phyloP scores from a whole-genome alignment of 2,329 filamentous ascomycete species.

The Hymenoscyphus salicellus region DNA sequence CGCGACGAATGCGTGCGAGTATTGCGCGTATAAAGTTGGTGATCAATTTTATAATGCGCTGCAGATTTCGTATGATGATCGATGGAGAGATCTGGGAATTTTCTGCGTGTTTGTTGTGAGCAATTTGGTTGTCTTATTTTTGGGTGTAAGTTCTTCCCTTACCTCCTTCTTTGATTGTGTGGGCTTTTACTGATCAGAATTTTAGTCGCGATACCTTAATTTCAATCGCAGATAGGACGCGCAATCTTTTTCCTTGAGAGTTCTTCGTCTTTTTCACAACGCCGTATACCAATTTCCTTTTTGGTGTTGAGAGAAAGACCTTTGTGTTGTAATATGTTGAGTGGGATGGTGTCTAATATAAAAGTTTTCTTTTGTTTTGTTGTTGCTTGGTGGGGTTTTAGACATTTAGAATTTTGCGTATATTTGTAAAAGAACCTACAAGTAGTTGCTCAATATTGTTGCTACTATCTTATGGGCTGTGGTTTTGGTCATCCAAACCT shows the following conservation, averaged over 20 bases:
- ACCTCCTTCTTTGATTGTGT: neutral
- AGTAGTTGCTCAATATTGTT: too few relatives aligned
- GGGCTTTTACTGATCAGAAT: conserved; percentile 13
- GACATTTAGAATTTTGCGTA: too few relatives aligned
- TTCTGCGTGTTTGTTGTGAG: conserved; percentile 71
- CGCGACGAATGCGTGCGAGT: conserved; percentile 65
- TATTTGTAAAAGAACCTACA: too few relatives aligned
- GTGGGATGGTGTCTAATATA: neutral
- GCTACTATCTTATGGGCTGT: too few relatives aligned
- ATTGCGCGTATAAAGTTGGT: conserved; percentile 77
- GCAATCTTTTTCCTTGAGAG: neutral
- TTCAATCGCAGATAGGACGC: conserved; percentile 42
- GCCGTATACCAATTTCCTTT: neutral
- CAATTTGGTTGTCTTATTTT: conserved; percentile 65
- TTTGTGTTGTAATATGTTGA: neutral
- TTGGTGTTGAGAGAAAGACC: neutral
- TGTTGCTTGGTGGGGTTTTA: too few relatives aligned
- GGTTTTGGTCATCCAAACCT: too few relatives aligned
- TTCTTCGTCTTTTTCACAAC: neutral
- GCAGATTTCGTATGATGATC: conserved; percentile 60
- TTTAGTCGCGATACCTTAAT: conserved; percentile 41
- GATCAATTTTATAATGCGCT: conserved; percentile 75
- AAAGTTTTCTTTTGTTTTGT: too few relatives aligned
- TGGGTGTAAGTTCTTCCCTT: conserved; percentile 38
- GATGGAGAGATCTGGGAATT: conserved; percentile 84